Conservation (phyloP, 2,329 filamentous ascomycete species). For the Daldinia eschscholtzii region DNA sequence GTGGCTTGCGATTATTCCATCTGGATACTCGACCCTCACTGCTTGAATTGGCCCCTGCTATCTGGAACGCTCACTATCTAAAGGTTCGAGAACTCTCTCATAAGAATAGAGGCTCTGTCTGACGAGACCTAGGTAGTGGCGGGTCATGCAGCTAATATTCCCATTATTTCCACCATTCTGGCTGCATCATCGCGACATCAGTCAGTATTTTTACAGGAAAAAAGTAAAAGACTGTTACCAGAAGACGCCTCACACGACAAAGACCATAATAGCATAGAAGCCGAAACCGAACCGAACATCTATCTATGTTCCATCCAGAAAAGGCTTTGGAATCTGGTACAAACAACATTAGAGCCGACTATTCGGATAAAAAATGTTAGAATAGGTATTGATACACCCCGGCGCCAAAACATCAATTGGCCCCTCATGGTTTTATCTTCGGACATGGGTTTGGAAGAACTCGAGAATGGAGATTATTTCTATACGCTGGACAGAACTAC, state of each 20-base stretch:
- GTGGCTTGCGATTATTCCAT: constrained; percentile 37
- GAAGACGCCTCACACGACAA: not conserved
- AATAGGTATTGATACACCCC: not conserved
- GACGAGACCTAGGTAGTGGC: constrained; percentile 38
- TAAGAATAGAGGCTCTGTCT: constrained; percentile 14
- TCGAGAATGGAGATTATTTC: constrained; percentile 1
- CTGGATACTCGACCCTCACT: constrained; percentile 40
- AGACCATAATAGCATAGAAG: not conserved
- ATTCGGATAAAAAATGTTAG: constrained; percentile 27
- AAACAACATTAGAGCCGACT: constrained; percentile 40
- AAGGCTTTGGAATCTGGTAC: constrained; percentile 47
- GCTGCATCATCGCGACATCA: constrained; percentile 40
- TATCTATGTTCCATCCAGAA: constrained; percentile 32
- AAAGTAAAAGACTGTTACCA: constrained; percentile 34
- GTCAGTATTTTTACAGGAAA: constrained; percentile 44
- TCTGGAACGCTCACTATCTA: constrained; percentile 53
- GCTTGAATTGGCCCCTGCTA: constrained; percentile 51
- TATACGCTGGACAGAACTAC: constrained; percentile 5
- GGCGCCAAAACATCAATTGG: not conserved
- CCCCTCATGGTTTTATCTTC: not conserved
- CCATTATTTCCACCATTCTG: constrained; percentile 46
- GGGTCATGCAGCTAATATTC: constrained; percentile 43
- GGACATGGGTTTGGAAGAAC: constrained; percentile 7
- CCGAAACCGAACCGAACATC: not conserved
- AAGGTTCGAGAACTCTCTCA: constrained; percentile 40